Percentiles rank a stretch among this genome's conserved stretches.
Evolutionary conservation across 306 rosid genomes (phyloP).

Genomic region (Erythrophleum fordii): DNA sequence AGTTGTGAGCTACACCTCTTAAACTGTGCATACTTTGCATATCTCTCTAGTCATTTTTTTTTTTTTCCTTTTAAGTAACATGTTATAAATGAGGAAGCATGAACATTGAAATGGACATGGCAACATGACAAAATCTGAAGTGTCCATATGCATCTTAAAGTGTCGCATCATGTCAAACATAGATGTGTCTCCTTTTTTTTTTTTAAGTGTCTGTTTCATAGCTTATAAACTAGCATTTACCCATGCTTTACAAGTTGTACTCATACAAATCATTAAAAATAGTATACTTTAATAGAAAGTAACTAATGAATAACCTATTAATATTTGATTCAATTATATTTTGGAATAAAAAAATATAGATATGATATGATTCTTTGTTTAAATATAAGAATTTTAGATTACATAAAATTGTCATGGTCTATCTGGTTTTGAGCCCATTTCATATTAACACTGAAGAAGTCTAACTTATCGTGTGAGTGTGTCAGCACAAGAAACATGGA

Average conservation of each 20-base stretch:
- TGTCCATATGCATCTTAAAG: neutral
- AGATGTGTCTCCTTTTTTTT: neutral
- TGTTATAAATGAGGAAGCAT: neutral
- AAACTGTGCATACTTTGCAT: neutral
- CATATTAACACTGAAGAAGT: neutral
- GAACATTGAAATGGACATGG: neutral
- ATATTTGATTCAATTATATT: neutral
- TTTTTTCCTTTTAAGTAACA: neutral
- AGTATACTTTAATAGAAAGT: neutral
- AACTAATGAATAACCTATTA: neutral
- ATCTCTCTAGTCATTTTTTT: neutral
- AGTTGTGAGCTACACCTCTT: neutral
- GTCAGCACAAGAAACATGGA: neutral
- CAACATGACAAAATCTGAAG: neutral
- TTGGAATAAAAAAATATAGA: neutral
- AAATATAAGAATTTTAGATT: neutral
- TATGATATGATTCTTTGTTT: neutral
- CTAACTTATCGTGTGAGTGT: neutral
- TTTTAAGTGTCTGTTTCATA: neutral
- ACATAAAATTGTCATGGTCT: neutral
- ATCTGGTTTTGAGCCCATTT: neutral
- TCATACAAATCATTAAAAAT: neutral
- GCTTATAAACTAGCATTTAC: neutral
- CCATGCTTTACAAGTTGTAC: neutral
- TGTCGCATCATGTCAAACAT: neutral